These are phyloP conservation scores for Penicillium italicum DNA, from an alignment of 2,329 filamentous ascomycete species.

Conservation along the genomic window DNA sequence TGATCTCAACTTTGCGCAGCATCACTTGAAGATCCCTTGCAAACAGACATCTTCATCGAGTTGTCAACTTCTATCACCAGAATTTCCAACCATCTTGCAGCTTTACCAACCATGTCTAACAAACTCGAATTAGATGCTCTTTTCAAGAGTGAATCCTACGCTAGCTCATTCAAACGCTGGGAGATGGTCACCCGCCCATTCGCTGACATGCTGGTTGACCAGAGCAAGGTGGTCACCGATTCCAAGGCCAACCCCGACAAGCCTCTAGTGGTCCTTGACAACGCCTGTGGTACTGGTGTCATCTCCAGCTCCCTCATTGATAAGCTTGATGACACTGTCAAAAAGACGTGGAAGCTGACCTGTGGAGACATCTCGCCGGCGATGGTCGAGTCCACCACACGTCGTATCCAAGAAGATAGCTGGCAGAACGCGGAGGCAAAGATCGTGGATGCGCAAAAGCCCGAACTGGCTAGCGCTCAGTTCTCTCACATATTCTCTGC, in stretches of 20 bases:
- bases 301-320: constrained; percentile 47
- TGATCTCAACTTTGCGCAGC: background rate
- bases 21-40: background rate
- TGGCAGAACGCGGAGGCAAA: constrained; percentile 49
- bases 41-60: background rate
- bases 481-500: constrained; percentile 48
- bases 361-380: constrained; percentile 48
- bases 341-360: constrained; percentile 47
- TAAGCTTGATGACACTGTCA: constrained; percentile 37
- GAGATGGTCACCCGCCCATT: constrained; percentile 33
- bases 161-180: constrained; percentile 25
- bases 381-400: constrained; percentile 43
- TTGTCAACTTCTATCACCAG: background rate
- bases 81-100: too few relatives aligned
- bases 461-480: constrained; percentile 36
- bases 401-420: constrained; percentile 39
- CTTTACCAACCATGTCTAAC: constrained; percentile 5
- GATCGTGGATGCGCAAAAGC: constrained; percentile 49
- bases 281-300: constrained; percentile 53
- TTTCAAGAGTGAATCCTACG: constrained; percentile 23
- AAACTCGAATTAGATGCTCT: background rate
- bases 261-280: constrained; percentile 47
- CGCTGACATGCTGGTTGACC: constrained; percentile 28
- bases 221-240: constrained; percentile 24
- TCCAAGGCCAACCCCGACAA: constrained; percentile 14